phyloP scores from a whole-genome alignment of 306 rosid species.

The Myrica gale region DNA sequence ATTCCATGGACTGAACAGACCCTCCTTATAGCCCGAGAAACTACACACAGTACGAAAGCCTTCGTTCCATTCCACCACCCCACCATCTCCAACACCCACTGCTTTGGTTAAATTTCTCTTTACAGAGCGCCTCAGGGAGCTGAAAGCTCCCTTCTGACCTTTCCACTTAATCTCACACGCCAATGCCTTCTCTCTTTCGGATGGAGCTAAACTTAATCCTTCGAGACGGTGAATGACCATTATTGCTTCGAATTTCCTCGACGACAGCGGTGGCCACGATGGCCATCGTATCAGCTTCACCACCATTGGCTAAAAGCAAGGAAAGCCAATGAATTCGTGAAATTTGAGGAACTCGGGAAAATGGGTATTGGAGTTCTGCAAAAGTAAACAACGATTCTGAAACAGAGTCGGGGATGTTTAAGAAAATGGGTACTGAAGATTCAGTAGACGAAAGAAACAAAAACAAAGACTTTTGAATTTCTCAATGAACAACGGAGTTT shows the following conservation, averaged over 20 bases:
- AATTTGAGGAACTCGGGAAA: neutral
- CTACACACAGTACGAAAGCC: slow-evolving; percentile 59
- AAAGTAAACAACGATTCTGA: neutral
- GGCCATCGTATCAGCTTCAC: slow-evolving; percentile 96
- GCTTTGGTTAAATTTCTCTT: slow-evolving; percentile 63
- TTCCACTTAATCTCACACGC: slow-evolving; percentile 71
- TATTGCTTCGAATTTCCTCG: slow-evolving; percentile 58
- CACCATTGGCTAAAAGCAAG: slow-evolving; percentile 39
- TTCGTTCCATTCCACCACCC: slow-evolving; percentile 60
- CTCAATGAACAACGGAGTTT: neutral
- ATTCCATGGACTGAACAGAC: slow-evolving; percentile 93
- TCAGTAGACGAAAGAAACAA: neutral
- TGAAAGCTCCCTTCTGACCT: slow-evolving; percentile 62
- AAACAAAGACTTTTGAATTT: neutral
- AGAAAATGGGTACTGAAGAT: neutral
- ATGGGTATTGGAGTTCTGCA: neutral
- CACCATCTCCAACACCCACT: slow-evolving; percentile 34
- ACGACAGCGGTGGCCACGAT: slow-evolving; percentile 71
- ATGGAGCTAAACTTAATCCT: slow-evolving; percentile 40
- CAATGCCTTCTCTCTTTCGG: slow-evolving; percentile 31
- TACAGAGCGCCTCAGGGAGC: slow-evolving; percentile 56
- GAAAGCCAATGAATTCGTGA: neutral
- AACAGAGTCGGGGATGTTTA: neutral
- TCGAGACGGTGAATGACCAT: slow-evolving; percentile 48
- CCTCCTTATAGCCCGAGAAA: slow-evolving; percentile 65